phyloP scores from a whole-genome alignment of 1,284 basidiomycete genomes.

The Rhizoctonia solani region DNA sequence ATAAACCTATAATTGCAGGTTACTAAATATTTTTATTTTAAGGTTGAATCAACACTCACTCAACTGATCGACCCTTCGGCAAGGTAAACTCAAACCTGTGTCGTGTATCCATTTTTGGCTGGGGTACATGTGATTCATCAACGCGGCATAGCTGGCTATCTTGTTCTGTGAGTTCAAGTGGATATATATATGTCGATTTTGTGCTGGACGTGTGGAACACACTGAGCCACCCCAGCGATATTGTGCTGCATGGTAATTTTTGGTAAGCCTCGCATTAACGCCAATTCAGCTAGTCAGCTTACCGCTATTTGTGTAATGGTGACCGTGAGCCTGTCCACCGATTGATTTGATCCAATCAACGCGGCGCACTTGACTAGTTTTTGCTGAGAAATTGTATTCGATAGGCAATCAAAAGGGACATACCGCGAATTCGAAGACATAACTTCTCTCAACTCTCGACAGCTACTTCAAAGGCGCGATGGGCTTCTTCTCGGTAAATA shows the following conservation, averaged over 20 bases:
- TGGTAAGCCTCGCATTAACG: not conserved
- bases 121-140: constrained; percentile 26
- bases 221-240: constrained; percentile 5
- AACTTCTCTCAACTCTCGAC: not conserved
- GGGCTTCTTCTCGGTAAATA: not conserved
- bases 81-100: constrained; percentile 21
- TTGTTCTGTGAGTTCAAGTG: constrained; percentile 34
- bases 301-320: not conserved
- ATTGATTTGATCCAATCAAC: not conserved
- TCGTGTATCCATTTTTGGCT: constrained; percentile 8
- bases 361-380: not conserved
- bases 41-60: constrained; percentile 6
- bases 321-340: not conserved
- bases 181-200: constrained; percentile 16
- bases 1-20: constrained; percentile 3
- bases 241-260: not conserved
- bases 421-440: not conserved
- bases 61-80: not conserved
- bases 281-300: not conserved
- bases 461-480: not conserved
- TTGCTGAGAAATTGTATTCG: not conserved
- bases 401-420: not conserved
- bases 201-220: not conserved
- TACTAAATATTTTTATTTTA: not conserved
- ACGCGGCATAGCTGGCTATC: constrained; percentile 32